Base-by-base conservation (phyloP, 441 rosid genomes). In the Erodium moschatum region DNA sequence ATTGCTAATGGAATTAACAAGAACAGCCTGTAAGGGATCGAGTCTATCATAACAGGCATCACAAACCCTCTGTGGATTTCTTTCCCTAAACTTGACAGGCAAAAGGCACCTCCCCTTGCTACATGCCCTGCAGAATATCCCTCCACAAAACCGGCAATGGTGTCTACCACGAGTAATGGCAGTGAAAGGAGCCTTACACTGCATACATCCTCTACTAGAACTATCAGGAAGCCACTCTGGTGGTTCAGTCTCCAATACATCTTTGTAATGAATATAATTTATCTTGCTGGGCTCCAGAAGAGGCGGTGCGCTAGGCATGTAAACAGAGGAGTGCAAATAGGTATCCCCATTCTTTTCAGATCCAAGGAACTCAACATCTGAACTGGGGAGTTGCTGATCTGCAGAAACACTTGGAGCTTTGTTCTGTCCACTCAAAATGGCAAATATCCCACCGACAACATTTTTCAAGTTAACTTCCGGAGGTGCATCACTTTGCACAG, bases 211-310 rank as follows among this genome's bases (percentile, higher is more conserved):
- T 33, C 82, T 75, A 4, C 91, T 73, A 38, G 92, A 84, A 74
- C 97, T 94, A 82, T 94, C 98, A 0, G 97, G 91, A 29, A 88
- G 84, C 98, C 98, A 94, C 61, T 94, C 90, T 0, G 96, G 97
- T 20, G 98, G 97, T 48, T 94, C 97, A 35, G 90, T 89, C 72
- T 87, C 97, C 70, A 94, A 79, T 54, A 91, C 76, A 64, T 82
- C 87, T 74, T 83, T 86, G 69, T 86, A 81, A 18, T 82, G 88
- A 73, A 67, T 75, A 69, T 83, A 84, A 52, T 83, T 33, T 3
- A 33, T 81, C 72, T 87, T 85, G 71, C 68, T 80, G 0, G 91
- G 83, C 73, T 87, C 96, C 31, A 87, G 72, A 65, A 94, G 97
- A 6, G 97, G 99, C 0, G 97, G 99, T 0, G 99, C 99, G 78